Evolutionary conservation across 176 grass and related monocot genomes (phyloP).

Genomic region (Pontederia paniculata): DNA sequence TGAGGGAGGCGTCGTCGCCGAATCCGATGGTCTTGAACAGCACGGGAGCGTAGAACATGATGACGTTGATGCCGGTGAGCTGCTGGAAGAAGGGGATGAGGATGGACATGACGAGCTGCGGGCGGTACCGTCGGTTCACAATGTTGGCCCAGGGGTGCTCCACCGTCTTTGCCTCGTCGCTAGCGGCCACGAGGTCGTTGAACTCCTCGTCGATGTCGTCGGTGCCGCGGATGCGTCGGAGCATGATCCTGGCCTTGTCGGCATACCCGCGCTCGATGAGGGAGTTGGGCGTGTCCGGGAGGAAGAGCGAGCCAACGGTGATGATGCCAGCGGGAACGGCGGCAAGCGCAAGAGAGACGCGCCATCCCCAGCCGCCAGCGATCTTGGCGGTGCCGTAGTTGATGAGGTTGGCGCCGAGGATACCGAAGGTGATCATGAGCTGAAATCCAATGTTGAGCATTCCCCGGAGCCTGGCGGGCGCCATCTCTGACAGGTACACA

Average conservation of each 20-base stretch:
- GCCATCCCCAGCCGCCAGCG: conserved; percentile 1
- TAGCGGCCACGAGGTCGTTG: background rate
- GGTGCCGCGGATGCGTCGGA: conserved; percentile 1
- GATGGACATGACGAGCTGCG: conserved; percentile 1
- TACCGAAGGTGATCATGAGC: conserved; percentile 14
- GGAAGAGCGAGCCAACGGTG: background rate
- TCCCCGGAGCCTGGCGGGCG: background rate
- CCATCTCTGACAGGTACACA: conserved; percentile 11
- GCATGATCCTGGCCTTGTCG: background rate
- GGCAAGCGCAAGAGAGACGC: background rate
- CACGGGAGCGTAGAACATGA: conserved; percentile 15
- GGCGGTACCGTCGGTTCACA: conserved; percentile 1
- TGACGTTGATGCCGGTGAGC: conserved; percentile 11
- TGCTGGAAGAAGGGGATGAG: conserved; percentile 1
- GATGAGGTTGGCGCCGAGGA: conserved; percentile 12
- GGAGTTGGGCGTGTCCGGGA: conserved; percentile 15
- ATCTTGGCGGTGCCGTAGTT: conserved; percentile 13
- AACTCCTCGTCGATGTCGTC: conserved; percentile 5
- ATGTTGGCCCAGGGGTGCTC: background rate
- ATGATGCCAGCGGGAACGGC: conserved; percentile 5
- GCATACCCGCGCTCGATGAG: background rate
- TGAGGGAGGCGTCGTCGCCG: conserved; percentile 5
- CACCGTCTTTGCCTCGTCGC: conserved; percentile 1
- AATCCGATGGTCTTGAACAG: conserved; percentile 13
- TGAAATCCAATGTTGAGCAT: conserved; percentile 12